Evolutionary conservation across 495 filamentous ascomycete genomes (phyloP), one percentile per base, ranked within the genome.

Genomic region (Xylaria telfairii): DNA sequence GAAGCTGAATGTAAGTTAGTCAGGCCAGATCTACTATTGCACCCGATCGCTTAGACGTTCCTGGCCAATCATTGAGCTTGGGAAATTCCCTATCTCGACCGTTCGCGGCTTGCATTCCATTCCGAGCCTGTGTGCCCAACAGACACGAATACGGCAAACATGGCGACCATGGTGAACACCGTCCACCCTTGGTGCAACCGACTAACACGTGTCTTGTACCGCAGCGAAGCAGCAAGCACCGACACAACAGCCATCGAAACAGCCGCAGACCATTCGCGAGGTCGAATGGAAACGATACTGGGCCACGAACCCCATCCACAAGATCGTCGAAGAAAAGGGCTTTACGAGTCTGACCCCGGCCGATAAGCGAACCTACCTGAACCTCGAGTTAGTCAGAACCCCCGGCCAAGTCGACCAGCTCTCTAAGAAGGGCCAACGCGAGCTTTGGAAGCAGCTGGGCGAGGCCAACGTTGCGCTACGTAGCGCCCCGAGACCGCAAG

Each of bases 391-490:
- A n/a, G 74, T 81, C 64, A 71, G 80, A 10, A 77, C 75, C 64
- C 73, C 78, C 1, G 73, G 69, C 47, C 70, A 72, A 12, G 66
- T 74, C 59, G 72, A 77, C 28, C 70, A 71, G 7, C 75, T 85
- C 47, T 81, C 74, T 1, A 76, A 76, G 68, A 85, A 83, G 74
- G 73, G 79, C 51, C 79, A 84, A 67, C 82, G 80, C 67, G 86
- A 88, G 65, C 79, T 85, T 60, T 87, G 84, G 85, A 81, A 81
- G 66, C 68, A 73, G 7, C 73, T 86, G 3, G 83, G 82, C 77
- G 81, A 86, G 60, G 74, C 79, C 17, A 82, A 77, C 70, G 72
- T 87, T 30, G 83, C 84, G 4, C 67, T 79, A 57, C 83, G 76
- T 28, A 77, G 64, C 60, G 75, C 77, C 24, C 72, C 72, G 37